These are phyloP conservation scores for Paramecium primaurelia DNA, from an alignment of 73 alveolate genomes.

Conservation along the genomic window DNA sequence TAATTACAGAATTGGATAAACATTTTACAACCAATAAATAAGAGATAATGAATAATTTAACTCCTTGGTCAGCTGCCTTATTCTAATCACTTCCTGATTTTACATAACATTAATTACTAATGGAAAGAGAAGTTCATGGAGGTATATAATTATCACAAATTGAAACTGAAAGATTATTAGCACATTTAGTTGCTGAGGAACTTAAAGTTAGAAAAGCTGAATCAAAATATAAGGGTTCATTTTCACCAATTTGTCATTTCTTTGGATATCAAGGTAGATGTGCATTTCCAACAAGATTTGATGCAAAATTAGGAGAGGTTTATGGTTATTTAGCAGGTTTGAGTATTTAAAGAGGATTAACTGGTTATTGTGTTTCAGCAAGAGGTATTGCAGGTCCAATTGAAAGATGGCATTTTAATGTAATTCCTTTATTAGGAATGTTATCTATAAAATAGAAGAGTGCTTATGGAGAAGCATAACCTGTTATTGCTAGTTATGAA, in stretches of 20 bases:
- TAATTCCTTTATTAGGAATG: constrained; percentile 48
- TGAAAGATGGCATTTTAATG: constrained; percentile 29
- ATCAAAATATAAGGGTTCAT: constrained; percentile 82
- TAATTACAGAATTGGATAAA: constrained; percentile 67
- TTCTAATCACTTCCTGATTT: constrained; percentile 81
- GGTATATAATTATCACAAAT: constrained; percentile 81
- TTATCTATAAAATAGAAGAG: constrained; percentile 56
- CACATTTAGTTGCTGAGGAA: constrained; percentile 83
- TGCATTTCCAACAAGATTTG: constrained; percentile 91
- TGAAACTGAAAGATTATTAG: constrained; percentile 95
- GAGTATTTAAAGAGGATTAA: constrained; percentile 66
- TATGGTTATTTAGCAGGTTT: constrained; percentile 89
- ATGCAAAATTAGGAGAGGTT: constrained; percentile 82
- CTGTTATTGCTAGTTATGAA: constrained; percentile 73
- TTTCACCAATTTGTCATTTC: constrained; percentile 96
- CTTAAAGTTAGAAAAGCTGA: constrained; percentile 76
- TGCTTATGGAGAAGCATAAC: constrained; percentile 59
- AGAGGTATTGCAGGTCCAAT: constrained; percentile 62
- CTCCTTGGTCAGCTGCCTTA: constrained; percentile 78
- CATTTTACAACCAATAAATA: constrained; percentile 42
- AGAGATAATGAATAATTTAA: constrained; percentile 49
- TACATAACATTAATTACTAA: constrained; percentile 72
- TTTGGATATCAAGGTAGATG: constrained; percentile 98
- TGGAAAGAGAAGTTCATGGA: constrained; percentile 80
- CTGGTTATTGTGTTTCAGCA: constrained; percentile 71